phyloP scores from a whole-genome alignment of 2,329 filamentous ascomycete genomes.

The Penicillium sp. region DNA sequence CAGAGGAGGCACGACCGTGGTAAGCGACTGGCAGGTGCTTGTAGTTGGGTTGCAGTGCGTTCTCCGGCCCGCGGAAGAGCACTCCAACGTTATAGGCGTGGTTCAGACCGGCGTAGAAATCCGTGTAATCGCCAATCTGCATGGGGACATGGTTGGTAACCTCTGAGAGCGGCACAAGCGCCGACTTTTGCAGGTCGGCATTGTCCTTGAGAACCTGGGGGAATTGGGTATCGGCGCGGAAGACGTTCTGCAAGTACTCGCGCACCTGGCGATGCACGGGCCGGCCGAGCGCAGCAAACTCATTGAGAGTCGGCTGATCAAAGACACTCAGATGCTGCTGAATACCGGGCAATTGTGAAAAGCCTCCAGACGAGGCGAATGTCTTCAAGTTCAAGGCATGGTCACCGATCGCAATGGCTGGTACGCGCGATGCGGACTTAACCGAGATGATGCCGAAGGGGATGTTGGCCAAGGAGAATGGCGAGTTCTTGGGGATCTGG shows the following conservation, averaged over 20 bases:
- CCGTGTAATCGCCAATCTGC: conserved; percentile 79
- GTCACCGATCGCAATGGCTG: conserved; percentile 72
- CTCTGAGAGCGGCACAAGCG: conserved; percentile 60
- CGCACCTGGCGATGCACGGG: conserved; percentile 69
- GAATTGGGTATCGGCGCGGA: conserved; percentile 60
- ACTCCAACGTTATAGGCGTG: conserved; percentile 74
- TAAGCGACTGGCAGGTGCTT: conserved; percentile 80
- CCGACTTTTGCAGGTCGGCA: conserved; percentile 55
- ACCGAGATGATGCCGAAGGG: conserved; percentile 78
- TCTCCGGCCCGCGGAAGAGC: conserved; percentile 70
- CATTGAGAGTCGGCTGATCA: conserved; percentile 66
- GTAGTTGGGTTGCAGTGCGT: conserved; percentile 80
- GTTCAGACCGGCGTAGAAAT: conserved; percentile 80
- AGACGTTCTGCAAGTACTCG: conserved; percentile 66
- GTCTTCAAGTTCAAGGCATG: conserved; percentile 68
- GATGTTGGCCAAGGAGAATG: conserved; percentile 78
- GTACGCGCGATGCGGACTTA: conserved; percentile 57
- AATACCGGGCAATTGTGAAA: conserved; percentile 59
- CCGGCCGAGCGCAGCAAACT: conserved; percentile 71
- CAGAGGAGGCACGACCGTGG: conserved; percentile 73
- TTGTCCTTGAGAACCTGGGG: conserved; percentile 67
- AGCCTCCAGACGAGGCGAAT: conserved; percentile 62
- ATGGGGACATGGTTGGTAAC: conserved; percentile 72
- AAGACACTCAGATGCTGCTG: conserved; percentile 64
- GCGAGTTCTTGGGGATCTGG: conserved; percentile 59